Percentiles rank a stretch among this genome's conserved stretches.
Conservation (phyloP, 345 rosid genomes). For the Salix koriyanagi region DNA sequence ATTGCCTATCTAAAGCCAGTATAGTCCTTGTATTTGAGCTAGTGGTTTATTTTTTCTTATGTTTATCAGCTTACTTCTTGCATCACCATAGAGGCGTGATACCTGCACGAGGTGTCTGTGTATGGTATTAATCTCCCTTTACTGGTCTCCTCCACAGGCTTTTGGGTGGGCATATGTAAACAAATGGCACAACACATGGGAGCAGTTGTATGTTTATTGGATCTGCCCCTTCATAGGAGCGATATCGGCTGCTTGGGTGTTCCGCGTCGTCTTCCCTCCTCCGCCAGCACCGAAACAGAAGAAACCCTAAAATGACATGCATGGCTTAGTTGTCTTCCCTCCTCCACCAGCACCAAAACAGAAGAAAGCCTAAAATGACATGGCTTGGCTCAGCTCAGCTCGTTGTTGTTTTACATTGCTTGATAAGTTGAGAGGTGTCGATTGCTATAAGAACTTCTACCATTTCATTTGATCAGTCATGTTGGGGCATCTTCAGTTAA, state of each 20-base stretch:
- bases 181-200: conserved; percentile 85
- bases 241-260: conserved; percentile 65
- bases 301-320: no score
- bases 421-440: not conserved
- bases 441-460: conserved; percentile 10
- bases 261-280: conserved; percentile 56
- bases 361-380: conserved; percentile 46
- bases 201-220: conserved; percentile 91
- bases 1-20: no score
- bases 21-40: no score
- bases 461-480: not conserved
- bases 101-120: not conserved
- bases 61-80: not conserved
- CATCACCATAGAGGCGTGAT: not conserved
- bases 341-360: conserved; percentile 32
- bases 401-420: not conserved
- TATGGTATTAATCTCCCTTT: no score
- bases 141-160: conserved; percentile 43
- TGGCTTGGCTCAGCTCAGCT: not conserved
- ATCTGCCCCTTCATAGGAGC: conserved; percentile 82
- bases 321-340: no score
- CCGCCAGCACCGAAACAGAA: no score
- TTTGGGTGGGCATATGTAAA: conserved; percentile 89
- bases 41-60: no score
- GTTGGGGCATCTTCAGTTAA: not conserved